Percentiles rank a stretch among this genome's conserved stretches.
Conservation (phyloP, 768 basidiomycete genomes). For the Tricholoma sp. region DNA sequence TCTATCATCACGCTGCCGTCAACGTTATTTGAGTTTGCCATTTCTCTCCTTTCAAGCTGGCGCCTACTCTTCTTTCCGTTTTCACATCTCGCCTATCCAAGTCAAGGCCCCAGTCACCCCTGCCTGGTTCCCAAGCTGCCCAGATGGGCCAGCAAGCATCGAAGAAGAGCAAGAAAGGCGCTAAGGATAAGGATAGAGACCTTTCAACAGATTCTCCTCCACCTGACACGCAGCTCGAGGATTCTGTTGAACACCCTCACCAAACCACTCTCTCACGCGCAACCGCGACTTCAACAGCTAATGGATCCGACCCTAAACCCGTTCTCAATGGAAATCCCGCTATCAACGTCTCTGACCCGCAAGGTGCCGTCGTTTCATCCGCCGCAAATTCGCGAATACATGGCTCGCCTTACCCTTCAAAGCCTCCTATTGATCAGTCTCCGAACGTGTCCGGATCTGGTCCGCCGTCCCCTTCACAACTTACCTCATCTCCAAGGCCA, state of each 20-base stretch:
- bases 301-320: slow-evolving; percentile 35
- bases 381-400: slow-evolving; percentile 20
- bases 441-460: slow-evolving; percentile 34
- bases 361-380: slow-evolving; percentile 26
- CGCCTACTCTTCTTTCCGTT: slow-evolving; percentile 75
- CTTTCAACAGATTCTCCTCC: slow-evolving; percentile 28
- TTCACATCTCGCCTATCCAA: slow-evolving; percentile 68
- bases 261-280: slow-evolving; percentile 42
- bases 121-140: slow-evolving; percentile 48
- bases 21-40: slow-evolving; percentile 11
- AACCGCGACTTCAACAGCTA: slow-evolving; percentile 29
- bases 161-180: slow-evolving; percentile 70
- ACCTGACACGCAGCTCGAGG: slow-evolving; percentile 38
- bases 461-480: slow-evolving; percentile 32
- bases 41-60: slow-evolving; percentile 51
- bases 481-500: slow-evolving; percentile 32
- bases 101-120: slow-evolving; percentile 69
- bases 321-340: slow-evolving; percentile 39
- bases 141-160: slow-evolving; percentile 83
- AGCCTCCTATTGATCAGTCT: slow-evolving; percentile 26
- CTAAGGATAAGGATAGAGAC: slow-evolving; percentile 67
- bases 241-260: slow-evolving; percentile 30
- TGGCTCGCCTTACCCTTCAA: slow-evolving; percentile 34
- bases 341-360: slow-evolving; percentile 40
- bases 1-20: slow-evolving; percentile 11